Evolutionary conservation across 2,329 filamentous ascomycete genomes (phyloP).

Genomic region (Trichoderma asperellum): DNA sequence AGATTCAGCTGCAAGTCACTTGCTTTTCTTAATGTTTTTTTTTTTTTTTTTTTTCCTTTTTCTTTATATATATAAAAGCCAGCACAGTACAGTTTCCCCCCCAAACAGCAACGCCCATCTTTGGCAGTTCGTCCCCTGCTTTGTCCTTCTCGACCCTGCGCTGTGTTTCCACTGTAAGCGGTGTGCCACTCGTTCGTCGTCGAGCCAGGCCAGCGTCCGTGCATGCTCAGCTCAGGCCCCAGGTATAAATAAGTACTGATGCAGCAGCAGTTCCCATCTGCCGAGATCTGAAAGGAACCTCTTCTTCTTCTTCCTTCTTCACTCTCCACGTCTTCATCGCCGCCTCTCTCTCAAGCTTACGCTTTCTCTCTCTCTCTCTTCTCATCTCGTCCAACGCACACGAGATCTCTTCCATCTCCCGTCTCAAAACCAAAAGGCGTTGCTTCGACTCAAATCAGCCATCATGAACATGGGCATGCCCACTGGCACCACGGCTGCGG

Average conservation of each 20-base stretch:
- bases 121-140: background rate
- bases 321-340: no score
- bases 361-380: background rate
- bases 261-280: background rate
- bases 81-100: no score
- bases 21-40: no score
- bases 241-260: background rate
- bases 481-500: conserved; percentile 22
- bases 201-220: background rate
- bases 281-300: background rate
- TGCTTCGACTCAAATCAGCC: background rate
- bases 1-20: background rate
- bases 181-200: background rate
- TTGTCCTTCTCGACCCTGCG: background rate
- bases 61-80: no score
- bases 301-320: background rate
- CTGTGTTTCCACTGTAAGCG: conserved; percentile 14
- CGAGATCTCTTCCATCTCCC: background rate
- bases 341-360: background rate
- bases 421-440: background rate
- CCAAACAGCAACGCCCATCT: background rate
- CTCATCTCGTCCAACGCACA: background rate
- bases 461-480: conserved; percentile 16
- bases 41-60: no score
- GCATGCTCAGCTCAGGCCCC: background rate